A percentile compares a stretch with the other conserved stretches of the same genome.
Conservation (phyloP, 495 filamentous ascomycete genomes). For the Jackrogersella minutella region DNA sequence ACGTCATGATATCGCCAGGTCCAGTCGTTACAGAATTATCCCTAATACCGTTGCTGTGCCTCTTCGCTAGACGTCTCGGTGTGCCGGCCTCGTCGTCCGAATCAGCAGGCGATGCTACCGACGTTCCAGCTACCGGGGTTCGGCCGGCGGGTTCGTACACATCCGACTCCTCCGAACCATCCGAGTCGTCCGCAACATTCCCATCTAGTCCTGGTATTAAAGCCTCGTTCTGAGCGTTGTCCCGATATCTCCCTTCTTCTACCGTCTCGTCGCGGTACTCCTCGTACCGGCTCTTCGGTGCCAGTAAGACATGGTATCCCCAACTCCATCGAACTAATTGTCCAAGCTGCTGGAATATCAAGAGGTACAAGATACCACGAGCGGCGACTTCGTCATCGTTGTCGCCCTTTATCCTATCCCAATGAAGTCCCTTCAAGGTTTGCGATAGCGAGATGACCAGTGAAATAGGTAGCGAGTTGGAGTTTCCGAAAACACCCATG, state of each 20-base stretch:
- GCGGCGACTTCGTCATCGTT: constrained; percentile 96
- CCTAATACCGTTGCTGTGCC: constrained; percentile 19
- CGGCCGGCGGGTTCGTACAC: constrained; percentile 56
- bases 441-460: constrained; percentile 92
- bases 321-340: constrained; percentile 97
- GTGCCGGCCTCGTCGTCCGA: constrained; percentile 52
- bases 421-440: constrained; percentile 89
- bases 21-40: constrained; percentile 20
- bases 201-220: constrained; percentile 45
- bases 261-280: constrained; percentile 63
- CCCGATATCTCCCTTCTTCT: constrained; percentile 75
- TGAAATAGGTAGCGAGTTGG: constrained; percentile 96
- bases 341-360: constrained; percentile 97
- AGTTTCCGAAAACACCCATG: constrained; percentile 98
- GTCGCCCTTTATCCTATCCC: constrained; percentile 88
- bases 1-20: constrained; percentile 52
- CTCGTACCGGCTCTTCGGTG: constrained; percentile 75
- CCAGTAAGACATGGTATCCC: constrained; percentile 93
- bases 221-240: constrained; percentile 49
- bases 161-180: constrained; percentile 49
- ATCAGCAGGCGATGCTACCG: constrained; percentile 50
- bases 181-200: constrained; percentile 19
- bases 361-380: constrained; percentile 89
- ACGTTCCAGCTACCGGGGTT: constrained; percentile 54
- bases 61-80: constrained; percentile 28